Evolutionary conservation across 352 stramenopile species (phyloP).

Genomic region (Blastocystis hominis): DNA sequence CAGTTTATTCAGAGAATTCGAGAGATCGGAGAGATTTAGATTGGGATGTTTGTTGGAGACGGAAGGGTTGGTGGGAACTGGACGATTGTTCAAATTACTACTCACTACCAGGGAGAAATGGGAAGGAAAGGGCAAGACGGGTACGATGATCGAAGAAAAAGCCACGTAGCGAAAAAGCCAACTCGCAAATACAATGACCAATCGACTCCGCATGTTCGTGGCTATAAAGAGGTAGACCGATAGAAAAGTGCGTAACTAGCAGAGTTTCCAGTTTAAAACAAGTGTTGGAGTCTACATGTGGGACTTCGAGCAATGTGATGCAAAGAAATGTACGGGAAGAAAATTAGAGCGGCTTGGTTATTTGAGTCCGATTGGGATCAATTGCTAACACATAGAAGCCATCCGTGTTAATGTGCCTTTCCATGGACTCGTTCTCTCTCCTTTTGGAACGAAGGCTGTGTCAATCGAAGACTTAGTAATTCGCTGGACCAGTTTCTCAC

Average conservation of each 20-base stretch:
- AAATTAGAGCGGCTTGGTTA: conserved; percentile 78
- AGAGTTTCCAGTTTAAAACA: conserved; percentile 27
- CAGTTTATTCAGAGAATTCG: not conserved
- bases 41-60: not conserved
- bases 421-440: conserved; percentile 83
- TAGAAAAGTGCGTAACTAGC: not conserved
- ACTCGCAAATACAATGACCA: conserved; percentile 21
- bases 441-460: conserved; percentile 76
- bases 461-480: conserved; percentile 74
- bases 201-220: not conserved
- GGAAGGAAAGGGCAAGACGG: conserved; percentile 27
- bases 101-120: not conserved
- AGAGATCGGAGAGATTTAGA: not conserved
- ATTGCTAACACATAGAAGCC: conserved; percentile 74
- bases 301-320: conserved; percentile 87
- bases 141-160: not conserved
- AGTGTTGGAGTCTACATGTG: conserved; percentile 78
- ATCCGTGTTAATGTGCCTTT: conserved; percentile 82
- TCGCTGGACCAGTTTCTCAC: conserved; percentile 26
- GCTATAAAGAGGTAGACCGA: conserved; percentile 21
- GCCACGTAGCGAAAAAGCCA: not conserved
- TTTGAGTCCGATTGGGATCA: not conserved
- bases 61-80: not conserved
- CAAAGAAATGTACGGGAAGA: conserved; percentile 81
- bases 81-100: not conserved